Conservation (phyloP, 116 monocot genomes). For the Dioscorea cayenensis region DNA sequence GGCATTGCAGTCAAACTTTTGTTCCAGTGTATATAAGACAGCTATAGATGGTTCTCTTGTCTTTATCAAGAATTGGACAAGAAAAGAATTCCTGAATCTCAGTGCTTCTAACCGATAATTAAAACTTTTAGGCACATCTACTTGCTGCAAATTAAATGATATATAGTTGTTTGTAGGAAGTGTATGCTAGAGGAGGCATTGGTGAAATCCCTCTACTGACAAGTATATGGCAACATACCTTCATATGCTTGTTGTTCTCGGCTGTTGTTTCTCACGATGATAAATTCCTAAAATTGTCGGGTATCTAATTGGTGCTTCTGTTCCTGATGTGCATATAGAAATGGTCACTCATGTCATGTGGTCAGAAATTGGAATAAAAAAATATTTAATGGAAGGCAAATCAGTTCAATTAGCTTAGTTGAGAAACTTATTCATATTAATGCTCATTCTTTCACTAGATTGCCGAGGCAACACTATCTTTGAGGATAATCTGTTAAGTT, state of each 20-base stretch:
- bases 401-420: not conserved
- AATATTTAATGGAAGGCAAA: not conserved
- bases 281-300: too few relatives aligned
- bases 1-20: not conserved
- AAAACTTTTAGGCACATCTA: not conserved
- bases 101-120: not conserved
- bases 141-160: not conserved
- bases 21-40: not conserved
- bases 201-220: too few relatives aligned
- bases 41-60: not conserved
- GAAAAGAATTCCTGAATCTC: not conserved
- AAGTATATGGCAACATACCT: too few relatives aligned
- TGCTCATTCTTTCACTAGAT: not conserved
- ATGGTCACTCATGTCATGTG: not conserved
- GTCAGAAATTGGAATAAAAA: not conserved
- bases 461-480: not conserved
- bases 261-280: too few relatives aligned
- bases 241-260: too few relatives aligned
- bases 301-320: too few relatives aligned
- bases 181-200: too few relatives aligned
- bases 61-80: not conserved
- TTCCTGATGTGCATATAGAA: too few relatives aligned
- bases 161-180: too few relatives aligned
- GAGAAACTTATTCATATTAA: not conserved
- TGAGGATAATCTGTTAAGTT: not conserved